Conservation (phyloP, 1,284 basidiomycete species). For the Irpex rosettiformis region DNA sequence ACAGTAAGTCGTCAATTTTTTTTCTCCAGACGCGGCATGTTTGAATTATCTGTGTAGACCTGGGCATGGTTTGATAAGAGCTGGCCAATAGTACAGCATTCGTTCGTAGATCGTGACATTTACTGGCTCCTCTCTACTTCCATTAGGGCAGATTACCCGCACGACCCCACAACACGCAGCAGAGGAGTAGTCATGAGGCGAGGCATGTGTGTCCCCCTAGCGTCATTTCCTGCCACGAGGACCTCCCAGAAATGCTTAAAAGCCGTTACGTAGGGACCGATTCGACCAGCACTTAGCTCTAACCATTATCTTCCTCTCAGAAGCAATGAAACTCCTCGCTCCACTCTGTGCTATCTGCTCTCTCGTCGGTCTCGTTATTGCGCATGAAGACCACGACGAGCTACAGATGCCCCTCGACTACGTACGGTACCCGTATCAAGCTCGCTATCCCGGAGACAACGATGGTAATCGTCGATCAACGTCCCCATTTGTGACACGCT, state of each 20-base stretch:
- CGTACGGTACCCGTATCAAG: constrained; percentile 60
- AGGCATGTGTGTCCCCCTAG: constrained; percentile 12
- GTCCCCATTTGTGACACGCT: neutral
- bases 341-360: constrained; percentile 12
- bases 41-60: neutral
- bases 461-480: constrained; percentile 39
- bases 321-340: constrained; percentile 20
- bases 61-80: constrained; percentile 5
- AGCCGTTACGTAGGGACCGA: neutral
- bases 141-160: neutral
- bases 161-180: constrained; percentile 6
- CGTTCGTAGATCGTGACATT: neutral
- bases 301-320: neutral
- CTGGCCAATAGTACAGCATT: constrained; percentile 3
- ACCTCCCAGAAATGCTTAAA: constrained; percentile 6
- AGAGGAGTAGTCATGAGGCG: constrained; percentile 16
- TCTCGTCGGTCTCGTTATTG: constrained; percentile 20
- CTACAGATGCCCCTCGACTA: constrained; percentile 61
- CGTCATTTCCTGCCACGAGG: constrained; percentile 13
- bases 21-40: neutral
- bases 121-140: constrained; percentile 3
- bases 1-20: neutral
- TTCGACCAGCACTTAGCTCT: neutral
- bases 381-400: constrained; percentile 42
- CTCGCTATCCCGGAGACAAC: constrained; percentile 46